Conservation (phyloP, 1,139 yeast species). For the Maudiozyma humilis region DNA sequence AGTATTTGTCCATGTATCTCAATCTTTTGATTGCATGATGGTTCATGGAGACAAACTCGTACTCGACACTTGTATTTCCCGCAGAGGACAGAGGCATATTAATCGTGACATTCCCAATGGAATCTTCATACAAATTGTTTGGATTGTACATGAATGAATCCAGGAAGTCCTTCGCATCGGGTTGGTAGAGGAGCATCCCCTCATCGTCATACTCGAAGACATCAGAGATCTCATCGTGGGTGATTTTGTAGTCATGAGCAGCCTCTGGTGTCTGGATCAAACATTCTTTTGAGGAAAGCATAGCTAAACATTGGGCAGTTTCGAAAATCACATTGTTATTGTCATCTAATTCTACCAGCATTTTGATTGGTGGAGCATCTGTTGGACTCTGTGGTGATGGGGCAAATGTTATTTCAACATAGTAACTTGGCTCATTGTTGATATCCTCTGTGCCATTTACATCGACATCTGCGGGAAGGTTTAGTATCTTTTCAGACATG, state of each 20-base stretch:
- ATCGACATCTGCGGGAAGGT: conserved; percentile 23
- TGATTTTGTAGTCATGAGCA: conserved; percentile 22
- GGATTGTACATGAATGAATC: conserved; percentile 34
- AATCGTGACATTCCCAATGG: conserved; percentile 27
- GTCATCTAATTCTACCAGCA: conserved; percentile 45
- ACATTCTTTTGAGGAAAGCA: conserved; percentile 15
- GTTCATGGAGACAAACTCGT: conserved; percentile 39
- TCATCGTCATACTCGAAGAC: conserved; percentile 3
- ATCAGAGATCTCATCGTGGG: conserved; percentile 7
- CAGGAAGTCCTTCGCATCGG: conserved; percentile 41
- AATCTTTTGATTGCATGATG: conserved; percentile 41
- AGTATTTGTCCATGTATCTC: conserved; percentile 32
- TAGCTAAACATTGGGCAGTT: conserved; percentile 28
- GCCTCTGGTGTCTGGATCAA: conserved; percentile 23
- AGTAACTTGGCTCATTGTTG: conserved; percentile 19
- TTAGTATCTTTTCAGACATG: conserved; percentile 35
- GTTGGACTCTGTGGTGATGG: conserved; percentile 33
- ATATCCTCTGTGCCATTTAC: conserved; percentile 15
- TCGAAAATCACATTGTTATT: conserved; percentile 36
- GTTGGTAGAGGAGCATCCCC: conserved; percentile 33
- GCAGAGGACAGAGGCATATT: conserved; percentile 31
- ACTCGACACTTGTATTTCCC: conserved; percentile 18
- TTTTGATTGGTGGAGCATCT: conserved; percentile 43
- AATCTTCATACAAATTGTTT: conserved; percentile 24
- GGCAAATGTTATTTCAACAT: conserved; percentile 41